phyloP scores from a whole-genome alignment of 2,329 filamentous ascomycete genomes.

The Cytospora paraplurivora region DNA sequence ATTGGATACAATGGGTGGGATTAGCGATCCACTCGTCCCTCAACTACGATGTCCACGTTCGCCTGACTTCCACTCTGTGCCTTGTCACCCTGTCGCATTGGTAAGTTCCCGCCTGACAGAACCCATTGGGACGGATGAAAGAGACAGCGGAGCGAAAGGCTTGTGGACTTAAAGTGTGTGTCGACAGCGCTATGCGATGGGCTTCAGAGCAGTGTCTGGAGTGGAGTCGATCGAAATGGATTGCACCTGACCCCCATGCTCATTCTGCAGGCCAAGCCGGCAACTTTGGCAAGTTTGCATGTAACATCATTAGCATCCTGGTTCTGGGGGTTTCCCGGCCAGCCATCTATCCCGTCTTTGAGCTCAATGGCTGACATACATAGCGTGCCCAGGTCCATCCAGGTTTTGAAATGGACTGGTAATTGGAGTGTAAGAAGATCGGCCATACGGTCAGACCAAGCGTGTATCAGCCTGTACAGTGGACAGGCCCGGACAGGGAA shows the following conservation, averaged over 20 bases:
- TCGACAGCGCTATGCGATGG: slow-evolving; percentile 1
- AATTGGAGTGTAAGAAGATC: slow-evolving; percentile 5
- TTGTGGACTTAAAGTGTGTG: slow-evolving; percentile 7
- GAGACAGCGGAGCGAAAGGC: neutral
- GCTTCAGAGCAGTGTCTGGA: neutral
- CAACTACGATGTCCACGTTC: slow-evolving; percentile 21
- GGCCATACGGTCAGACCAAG: slow-evolving; percentile 11
- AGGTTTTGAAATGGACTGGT: slow-evolving; percentile 6
- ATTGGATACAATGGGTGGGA: slow-evolving; percentile 28
- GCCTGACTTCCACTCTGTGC: slow-evolving; percentile 11
- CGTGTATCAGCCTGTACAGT: slow-evolving; percentile 14
- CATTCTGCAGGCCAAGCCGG: slow-evolving; percentile 11
- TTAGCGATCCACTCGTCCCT: slow-evolving; percentile 18
- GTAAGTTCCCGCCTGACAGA: slow-evolving; percentile 2
- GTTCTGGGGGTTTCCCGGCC: slow-evolving; percentile 19
- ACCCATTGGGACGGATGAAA: slow-evolving; percentile 8
- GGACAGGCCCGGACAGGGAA: slow-evolving; percentile 8
- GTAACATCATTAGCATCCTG: slow-evolving; percentile 22
- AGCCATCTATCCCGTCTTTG: slow-evolving; percentile 14
- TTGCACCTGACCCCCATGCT: slow-evolving; percentile 17
- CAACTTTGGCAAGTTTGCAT: slow-evolving; percentile 25
- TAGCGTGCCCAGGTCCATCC: slow-evolving; percentile 6
- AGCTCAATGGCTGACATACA: slow-evolving; percentile 8
- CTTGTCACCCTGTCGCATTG: slow-evolving; percentile 21
- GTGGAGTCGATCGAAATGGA: neutral